phyloP scores from a whole-genome alignment of 2,329 filamentous ascomycete genomes.

The Gliomastix tumulicola region DNA sequence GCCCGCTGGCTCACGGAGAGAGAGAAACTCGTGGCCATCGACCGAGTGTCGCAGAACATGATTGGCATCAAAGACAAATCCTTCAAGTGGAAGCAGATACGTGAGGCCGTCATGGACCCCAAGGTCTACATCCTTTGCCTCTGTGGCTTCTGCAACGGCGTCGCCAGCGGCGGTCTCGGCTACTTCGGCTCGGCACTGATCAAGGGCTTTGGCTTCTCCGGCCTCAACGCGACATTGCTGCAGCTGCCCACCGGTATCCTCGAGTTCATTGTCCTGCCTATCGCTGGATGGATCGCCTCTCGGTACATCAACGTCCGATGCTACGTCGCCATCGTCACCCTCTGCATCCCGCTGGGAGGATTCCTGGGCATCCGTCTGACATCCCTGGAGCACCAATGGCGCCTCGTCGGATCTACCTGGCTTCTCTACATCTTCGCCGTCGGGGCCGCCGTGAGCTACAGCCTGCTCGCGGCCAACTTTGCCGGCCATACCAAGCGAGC shows the following conservation, averaged over 20 bases:
- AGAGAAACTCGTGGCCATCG: conserved; percentile 19
- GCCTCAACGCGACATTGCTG: background rate
- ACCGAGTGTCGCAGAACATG: conserved; percentile 19
- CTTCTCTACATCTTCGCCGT: background rate
- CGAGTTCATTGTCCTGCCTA: conserved; percentile 3
- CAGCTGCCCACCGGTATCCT: background rate
- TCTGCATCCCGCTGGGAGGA: background rate
- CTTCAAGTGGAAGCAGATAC: conserved; percentile 18
- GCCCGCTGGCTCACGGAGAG: conserved; percentile 18
- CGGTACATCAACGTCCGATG: no score
- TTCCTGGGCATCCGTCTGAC: background rate
- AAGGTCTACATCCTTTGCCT: no score
- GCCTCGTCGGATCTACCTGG: no score
- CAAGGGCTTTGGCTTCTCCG: background rate
- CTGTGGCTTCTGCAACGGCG: conserved; percentile 43
- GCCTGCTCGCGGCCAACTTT: conserved; percentile 2
- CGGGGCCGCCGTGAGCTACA: background rate
- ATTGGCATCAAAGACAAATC: conserved; percentile 25
- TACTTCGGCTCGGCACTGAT: conserved; percentile 17
- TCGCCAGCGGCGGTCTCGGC: conserved; percentile 43
- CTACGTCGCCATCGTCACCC: no score
- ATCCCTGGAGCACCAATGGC: no score
- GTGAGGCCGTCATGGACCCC: conserved; percentile 17
- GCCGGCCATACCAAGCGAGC: conserved; percentile 45
- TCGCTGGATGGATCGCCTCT: conserved; percentile 6